Evolutionary conservation across 139 green algal species (phyloP).

Genomic region (Desmodesmus armatus): DNA sequence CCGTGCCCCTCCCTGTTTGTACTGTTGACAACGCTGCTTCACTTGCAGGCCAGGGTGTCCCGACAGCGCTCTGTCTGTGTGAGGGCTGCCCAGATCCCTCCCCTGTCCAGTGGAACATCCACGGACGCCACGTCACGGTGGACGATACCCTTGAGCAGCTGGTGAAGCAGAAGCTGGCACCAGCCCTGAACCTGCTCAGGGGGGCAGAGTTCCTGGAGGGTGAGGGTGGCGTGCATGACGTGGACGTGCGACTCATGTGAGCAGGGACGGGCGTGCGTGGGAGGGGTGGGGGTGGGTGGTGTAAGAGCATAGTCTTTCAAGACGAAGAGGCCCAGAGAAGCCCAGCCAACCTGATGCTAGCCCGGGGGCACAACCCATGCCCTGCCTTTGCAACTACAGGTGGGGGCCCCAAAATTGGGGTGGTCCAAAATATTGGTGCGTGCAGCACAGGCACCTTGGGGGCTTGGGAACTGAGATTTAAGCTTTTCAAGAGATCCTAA

Average conservation of each 20-base stretch:
- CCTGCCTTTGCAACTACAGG: too few relatives aligned
- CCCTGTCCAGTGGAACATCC: not conserved
- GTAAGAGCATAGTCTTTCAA: too few relatives aligned
- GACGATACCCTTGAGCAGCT: not conserved
- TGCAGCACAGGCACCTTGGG: too few relatives aligned
- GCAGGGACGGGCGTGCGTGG: too few relatives aligned
- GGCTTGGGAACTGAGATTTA: too few relatives aligned
- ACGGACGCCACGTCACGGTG: conserved; percentile 22
- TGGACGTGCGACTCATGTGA: conserved; percentile 43
- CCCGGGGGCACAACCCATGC: too few relatives aligned
- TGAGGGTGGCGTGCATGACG: conserved; percentile 29
- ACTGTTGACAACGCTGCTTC: not conserved
- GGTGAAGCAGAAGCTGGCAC: not conserved
- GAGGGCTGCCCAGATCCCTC: not conserved
- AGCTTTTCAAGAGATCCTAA: too few relatives aligned
- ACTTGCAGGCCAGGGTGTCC: not conserved
- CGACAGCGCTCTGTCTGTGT: not conserved
- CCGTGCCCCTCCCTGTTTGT: not conserved
- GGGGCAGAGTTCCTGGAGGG: conserved; percentile 24
- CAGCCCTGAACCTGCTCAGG: not conserved
- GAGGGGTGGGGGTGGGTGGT: too few relatives aligned
- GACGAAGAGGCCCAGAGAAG: too few relatives aligned
- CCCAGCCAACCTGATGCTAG: too few relatives aligned
- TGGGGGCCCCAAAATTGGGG: too few relatives aligned
- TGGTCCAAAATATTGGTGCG: too few relatives aligned